Evolutionary conservation across 176 grass and related monocot genomes (phyloP), one percentile per base, ranked within the genome.

Genomic region (Oryza glumipatula): DNA sequence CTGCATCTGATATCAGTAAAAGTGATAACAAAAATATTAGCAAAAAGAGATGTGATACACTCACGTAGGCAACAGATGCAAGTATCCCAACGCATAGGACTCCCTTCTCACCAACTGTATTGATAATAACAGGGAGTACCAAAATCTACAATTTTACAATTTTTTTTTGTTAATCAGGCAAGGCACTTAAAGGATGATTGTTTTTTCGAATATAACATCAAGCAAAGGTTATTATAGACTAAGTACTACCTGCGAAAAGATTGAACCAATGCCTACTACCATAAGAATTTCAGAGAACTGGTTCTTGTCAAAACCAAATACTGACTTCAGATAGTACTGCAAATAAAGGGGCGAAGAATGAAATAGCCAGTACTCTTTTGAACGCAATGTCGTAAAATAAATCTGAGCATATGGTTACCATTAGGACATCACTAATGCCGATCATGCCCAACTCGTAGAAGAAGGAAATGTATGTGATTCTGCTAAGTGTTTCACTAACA

Each of bases 241-340:
- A 67, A 80, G 21, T 33, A 44, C 38, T 21, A 97, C 95, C 90
- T 90, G 95, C 49, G 95, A 93, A 85, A 97, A 94, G 67, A 97
- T 91, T 11, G 90, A 94, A 33, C 95, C 92, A 58, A 93, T 70
- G 30, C 92, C 92, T 68, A 97, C 92, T 68, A 97, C 76, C 90
- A 97, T 86, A 73, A 94, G 86, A 78, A 97, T 92, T 86, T 94
- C 90, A 17, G 92, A 97, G 75, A 94, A 97, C 69, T 97, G 92
- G 72, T 97, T 84, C 80, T 94, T 97, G 75, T 91, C 84, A 88
- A 94, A 97, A 60, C 92, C 88, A 87, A 94, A 97, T 83, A 92
- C 86, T 19, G 82, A 86, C 84, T 97, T 97, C 24, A 97, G 76
- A 70, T 97, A 97, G 41, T 97, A 94, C 90, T 97, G 82, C 61